Base-by-base conservation (phyloP, 441 rosid genomes). In the Dalechampia spathulata region DNA sequence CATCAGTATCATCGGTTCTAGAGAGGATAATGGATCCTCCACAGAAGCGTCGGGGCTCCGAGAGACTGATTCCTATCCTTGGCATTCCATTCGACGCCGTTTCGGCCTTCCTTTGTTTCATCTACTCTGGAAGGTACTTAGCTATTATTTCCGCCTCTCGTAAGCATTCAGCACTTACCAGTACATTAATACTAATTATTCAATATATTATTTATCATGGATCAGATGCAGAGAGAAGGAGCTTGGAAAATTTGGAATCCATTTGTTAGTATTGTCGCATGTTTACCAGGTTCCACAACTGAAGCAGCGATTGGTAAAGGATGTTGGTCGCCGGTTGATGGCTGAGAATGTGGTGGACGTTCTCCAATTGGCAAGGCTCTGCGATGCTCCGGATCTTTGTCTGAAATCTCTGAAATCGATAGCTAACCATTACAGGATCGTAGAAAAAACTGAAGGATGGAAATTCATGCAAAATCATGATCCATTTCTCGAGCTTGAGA, bases 41-140 rank as follows among this genome's bases (percentile, higher is more conserved):
- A 5, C 58, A 56, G 16, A 82, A 78, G 78, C 85, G 78, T 64
- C 77, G 80, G 56, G 69, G 83, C 65, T 79, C 92, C 11, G 76
- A 67, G 60, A 74, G 55, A 64, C 51, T 74, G 63, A 75, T 90
- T 41, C 82, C 78, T 45, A 83, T 90, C 69, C 77, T 78, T 30
- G 96, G 98, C 45, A 96, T 90, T 37, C 95, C 96, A 0, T 73
- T 75, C 76, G 79, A 69, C 40, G 94, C 98, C 49, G 98, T 90
- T 56, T 69, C 76, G 0, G 73, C 83, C 7, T 90, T 90, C 20
- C 42, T 87, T 64, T 74, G 66, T 45, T 85, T 75, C 67, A 69
- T 87, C 54, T 90, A 82, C 71, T 66, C 87, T 32, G 75, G 74
- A 27, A 81, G 95, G 97, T 90, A 61, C 22, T 75, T 65, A 62